Base-by-base conservation (phyloP, 345 rosid species). In the Hibiscus mutabilis region DNA sequence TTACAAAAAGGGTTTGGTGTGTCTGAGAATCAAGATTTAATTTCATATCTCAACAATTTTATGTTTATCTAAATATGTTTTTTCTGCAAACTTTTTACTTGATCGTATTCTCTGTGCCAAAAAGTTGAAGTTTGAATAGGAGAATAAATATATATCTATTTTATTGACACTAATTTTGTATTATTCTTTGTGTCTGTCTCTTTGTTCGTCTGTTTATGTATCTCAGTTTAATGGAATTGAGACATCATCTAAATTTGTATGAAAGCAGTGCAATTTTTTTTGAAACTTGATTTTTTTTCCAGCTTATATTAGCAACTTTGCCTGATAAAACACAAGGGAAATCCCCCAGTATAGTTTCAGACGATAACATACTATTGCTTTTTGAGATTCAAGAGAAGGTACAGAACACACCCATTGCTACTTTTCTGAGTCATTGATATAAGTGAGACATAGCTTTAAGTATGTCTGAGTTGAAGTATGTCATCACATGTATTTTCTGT, bases 381-480 rank as follows among this genome's bases (percentile, higher is more conserved):
- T 92, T 95, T 86, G 97, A 92, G 68, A 81, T 95, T 74, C 99
- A 95, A 83, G 85, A 81, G 72, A 95, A 92, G 99, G 99, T 94
- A 81, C 22, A 42, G 14, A 44, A 47, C 59, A 52, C 71, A 37
- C 74, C 35, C 64, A 46, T 19, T 78, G 64, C 37, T 70, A 19
- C 68, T 63, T 73, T 61, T 75, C 44, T 37, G 5, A 65, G 24
- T 14, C 24, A 47, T 25, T 66, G 53, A 10, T 66, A 46, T 8
- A 25, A 66, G 9, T 66, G 57, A 16, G 52, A 66, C 13, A 14
- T 42, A 18, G 55, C 16, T 66, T 66, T 12, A 22, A 44, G 69
- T 24, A 49, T 66, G 5, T 59, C 60, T 56, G 15, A 64, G 10
- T 66, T 65, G 60, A 51, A 58, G 37, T 33, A 56, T 44, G 60